phyloP scores from a whole-genome alignment of 176 grass and related monocot species.

The Eleusine coracana region DNA sequence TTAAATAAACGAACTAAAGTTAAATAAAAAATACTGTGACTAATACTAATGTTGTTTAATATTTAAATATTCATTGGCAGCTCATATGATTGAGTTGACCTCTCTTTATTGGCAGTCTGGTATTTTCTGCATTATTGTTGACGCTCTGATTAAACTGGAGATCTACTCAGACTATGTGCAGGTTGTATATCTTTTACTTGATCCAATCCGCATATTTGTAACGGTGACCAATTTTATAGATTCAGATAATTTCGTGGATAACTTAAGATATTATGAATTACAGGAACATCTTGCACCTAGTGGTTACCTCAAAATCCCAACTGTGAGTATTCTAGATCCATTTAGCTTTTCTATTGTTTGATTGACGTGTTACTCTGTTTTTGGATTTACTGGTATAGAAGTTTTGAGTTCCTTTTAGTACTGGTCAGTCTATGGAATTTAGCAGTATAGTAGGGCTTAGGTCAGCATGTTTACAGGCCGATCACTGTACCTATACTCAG shows the following conservation, averaged over 20 bases:
- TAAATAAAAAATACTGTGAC: conserved; percentile 16
- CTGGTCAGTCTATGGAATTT: not conserved
- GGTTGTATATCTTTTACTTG: conserved; percentile 46
- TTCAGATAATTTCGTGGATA: not conserved
- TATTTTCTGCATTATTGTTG: conserved; percentile 63
- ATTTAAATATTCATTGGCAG: conserved; percentile 14
- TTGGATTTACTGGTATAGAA: not conserved
- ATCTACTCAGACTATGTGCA: conserved; percentile 90
- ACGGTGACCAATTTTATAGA: not conserved
- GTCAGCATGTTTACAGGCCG: not conserved
- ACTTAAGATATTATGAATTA: conserved; percentile 50
- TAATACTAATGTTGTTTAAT: conserved; percentile 7
- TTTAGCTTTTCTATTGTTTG: conserved; percentile 25
- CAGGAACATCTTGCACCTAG: conserved; percentile 91
- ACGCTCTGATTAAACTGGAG: conserved; percentile 84
- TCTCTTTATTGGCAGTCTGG: conserved; percentile 54
- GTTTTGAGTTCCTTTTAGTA: conserved; percentile 26
- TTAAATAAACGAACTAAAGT: not conserved
- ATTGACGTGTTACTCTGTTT: conserved; percentile 8
- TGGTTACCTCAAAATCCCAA: conserved; percentile 96
- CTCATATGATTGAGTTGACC: conserved; percentile 3
- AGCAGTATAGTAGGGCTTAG: not conserved
- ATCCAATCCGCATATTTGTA: not conserved
- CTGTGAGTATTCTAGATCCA: conserved; percentile 60
- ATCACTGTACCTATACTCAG: not conserved